Evolutionary conservation across 2,329 filamentous ascomycete species (phyloP).

Genomic region (Seiridium unicorne): DNA sequence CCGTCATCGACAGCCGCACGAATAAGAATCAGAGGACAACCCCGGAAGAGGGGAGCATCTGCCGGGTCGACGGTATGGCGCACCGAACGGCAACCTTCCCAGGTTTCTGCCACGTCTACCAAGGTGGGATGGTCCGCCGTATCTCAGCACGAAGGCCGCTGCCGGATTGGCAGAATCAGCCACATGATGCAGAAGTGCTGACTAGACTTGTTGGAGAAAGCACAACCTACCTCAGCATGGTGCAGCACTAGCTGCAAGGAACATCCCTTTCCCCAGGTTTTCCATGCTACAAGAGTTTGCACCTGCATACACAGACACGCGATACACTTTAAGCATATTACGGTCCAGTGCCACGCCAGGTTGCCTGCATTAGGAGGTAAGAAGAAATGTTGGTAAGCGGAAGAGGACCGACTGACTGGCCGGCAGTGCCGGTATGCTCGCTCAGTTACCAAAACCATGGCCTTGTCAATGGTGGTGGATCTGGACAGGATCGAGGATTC

Average conservation of each 20-base stretch:
- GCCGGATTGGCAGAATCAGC: not conserved
- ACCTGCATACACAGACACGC: constrained; percentile 1
- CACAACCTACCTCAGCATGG: not conserved
- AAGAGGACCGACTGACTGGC: no score
- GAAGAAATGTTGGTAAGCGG: no score
- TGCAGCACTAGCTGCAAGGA: constrained; percentile 4
- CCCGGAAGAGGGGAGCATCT: not conserved
- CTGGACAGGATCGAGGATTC: no score
- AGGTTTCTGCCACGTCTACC: not conserved
- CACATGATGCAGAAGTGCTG: not conserved
- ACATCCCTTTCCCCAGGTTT: constrained; percentile 6
- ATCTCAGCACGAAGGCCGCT: not conserved
- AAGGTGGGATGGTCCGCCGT: not conserved
- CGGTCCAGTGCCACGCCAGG: no score
- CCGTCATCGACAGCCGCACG: not conserved
- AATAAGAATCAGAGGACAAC: not conserved
- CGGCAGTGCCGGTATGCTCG: no score
- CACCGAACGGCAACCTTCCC: not conserved
- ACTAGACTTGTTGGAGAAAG: not conserved
- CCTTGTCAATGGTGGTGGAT: no score
- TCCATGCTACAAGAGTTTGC: not conserved
- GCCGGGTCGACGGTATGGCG: constrained; percentile 1
- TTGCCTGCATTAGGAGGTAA: no score
- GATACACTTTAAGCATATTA: not conserved
- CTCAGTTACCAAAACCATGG: no score